phyloP scores from a whole-genome alignment of 768 basidiomycete genomes.

The Chalciporus sphaerocephalus region DNA sequence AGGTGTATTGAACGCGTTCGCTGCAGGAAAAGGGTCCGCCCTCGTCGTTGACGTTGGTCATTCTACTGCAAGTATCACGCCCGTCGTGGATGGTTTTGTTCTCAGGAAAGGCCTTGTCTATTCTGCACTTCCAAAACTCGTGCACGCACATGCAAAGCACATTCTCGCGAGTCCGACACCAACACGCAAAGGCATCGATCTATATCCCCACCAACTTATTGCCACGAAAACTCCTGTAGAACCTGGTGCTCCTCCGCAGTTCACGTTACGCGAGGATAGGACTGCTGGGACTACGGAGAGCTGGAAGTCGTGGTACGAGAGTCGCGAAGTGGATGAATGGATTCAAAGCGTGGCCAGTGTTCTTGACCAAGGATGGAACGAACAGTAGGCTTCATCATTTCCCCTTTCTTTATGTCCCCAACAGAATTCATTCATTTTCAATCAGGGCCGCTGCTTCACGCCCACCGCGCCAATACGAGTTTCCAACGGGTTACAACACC shows the following conservation, averaged over 20 bases:
- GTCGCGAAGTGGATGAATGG: constrained; percentile 89
- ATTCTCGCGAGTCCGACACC: constrained; percentile 49
- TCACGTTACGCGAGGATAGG: constrained; percentile 72
- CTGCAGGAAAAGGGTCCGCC: constrained; percentile 95
- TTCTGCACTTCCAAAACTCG: constrained; percentile 72
- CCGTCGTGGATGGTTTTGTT: constrained; percentile 96
- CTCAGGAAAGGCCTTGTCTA: constrained; percentile 86
- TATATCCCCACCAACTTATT: constrained; percentile 86
- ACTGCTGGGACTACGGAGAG: constrained; percentile 66
- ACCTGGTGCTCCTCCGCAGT: constrained; percentile 57
- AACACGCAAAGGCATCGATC: constrained; percentile 55
- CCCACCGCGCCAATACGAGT: constrained; percentile 77
- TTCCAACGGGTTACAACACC: constrained; percentile 88
- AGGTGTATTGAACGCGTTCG: constrained; percentile 94
- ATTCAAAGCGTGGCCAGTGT: constrained; percentile 83
- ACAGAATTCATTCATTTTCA: not conserved
- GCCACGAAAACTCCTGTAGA: constrained; percentile 78
- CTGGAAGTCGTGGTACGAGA: constrained; percentile 80
- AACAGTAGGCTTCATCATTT: constrained; percentile 54
- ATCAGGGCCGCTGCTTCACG: constrained; percentile 56
- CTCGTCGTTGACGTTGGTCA: constrained; percentile 93
- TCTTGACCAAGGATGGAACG: constrained; percentile 84
- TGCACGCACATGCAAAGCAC: constrained; percentile 75
- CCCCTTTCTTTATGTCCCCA: not conserved
- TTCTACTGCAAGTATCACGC: constrained; percentile 84